A percentile compares a stretch with the other conserved stretches of the same genome.
Conservation (phyloP, 805 yeast species). For the Myxozyma lipomycoides region DNA sequence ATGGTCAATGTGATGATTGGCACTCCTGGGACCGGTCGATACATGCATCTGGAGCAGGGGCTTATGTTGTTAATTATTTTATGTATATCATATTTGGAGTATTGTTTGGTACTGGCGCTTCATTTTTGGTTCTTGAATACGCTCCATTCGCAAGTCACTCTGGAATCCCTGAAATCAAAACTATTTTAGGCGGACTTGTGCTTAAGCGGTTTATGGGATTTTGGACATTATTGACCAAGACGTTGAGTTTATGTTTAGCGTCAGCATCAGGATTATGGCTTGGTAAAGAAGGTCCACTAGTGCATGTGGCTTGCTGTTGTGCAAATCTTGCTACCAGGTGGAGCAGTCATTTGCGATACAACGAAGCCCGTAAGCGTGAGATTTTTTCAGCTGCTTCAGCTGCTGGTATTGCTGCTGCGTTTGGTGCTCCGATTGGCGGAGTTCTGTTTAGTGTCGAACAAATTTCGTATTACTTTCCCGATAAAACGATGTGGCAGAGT, state of each 20-base stretch:
- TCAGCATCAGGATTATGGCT: slow-evolving; percentile 77
- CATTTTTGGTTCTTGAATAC: slow-evolving; percentile 33
- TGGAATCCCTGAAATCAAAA: slow-evolving; percentile 73
- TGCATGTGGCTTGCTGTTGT: slow-evolving; percentile 69
- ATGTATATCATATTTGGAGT: slow-evolving; percentile 42
- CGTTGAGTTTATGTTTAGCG: slow-evolving; percentile 56
- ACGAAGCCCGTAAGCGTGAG: slow-evolving; percentile 55
- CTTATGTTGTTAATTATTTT: slow-evolving; percentile 37
- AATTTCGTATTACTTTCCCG: slow-evolving; percentile 58
- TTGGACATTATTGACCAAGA: slow-evolving; percentile 52
- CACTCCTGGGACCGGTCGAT: slow-evolving; percentile 37
- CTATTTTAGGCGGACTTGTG: slow-evolving; percentile 62
- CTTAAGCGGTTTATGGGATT: slow-evolving; percentile 51
- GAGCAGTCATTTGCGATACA: slow-evolving; percentile 37
- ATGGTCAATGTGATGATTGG: slow-evolving; percentile 42
- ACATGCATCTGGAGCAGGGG: slow-evolving; percentile 32
- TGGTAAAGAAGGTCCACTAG: slow-evolving; percentile 84
- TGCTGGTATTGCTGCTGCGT: slow-evolving; percentile 80
- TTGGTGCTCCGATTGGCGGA: slow-evolving; percentile 85
- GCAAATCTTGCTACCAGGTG: slow-evolving; percentile 41
- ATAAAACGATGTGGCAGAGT: slow-evolving; percentile 74
- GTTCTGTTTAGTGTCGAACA: slow-evolving; percentile 62
- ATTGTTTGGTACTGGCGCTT: slow-evolving; percentile 42
- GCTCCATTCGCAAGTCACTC: slow-evolving; percentile 47
- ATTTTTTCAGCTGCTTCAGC: slow-evolving; percentile 71